These are phyloP conservation scores for Nicotiana otophora DNA, from an alignment of 257 asterid species.

Conservation along the genomic window DNA sequence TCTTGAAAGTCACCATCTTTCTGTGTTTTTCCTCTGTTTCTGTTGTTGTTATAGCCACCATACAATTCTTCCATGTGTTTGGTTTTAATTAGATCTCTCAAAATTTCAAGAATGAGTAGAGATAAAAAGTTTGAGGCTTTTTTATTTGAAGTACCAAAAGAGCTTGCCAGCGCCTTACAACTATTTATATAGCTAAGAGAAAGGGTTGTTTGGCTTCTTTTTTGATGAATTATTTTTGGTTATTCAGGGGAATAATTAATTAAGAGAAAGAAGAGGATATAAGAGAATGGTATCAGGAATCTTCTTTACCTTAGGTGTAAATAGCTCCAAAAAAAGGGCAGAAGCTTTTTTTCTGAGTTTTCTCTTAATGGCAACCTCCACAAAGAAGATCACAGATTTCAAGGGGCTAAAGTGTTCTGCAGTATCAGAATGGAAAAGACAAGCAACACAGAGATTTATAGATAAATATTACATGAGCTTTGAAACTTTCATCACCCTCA, in stretches of 20 bases:
- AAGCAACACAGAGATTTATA: conserved; percentile 11
- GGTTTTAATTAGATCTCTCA: not conserved
- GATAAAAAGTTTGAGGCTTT: not conserved
- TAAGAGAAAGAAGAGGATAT: not conserved
- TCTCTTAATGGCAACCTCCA: conserved; percentile 18
- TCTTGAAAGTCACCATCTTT: conserved; percentile 38
- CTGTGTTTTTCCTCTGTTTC: conserved; percentile 8
- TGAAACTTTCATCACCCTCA: conserved; percentile 16
- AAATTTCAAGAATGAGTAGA: not conserved
- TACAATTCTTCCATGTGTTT: conserved; percentile 18
- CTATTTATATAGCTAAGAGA: not conserved
- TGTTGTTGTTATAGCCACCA: not conserved
- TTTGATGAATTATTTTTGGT: not conserved
- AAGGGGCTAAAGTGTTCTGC: conserved; percentile 20
- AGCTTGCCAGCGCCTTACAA: not conserved
- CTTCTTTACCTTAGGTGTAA: conserved; percentile 16
- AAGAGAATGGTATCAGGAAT: conserved; percentile 32
- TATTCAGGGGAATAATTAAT: not conserved
- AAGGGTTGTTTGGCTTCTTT: not conserved
- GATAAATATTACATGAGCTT: conserved; percentile 9
- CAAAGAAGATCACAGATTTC: conserved; percentile 24
- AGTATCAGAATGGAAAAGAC: conserved; percentile 24
- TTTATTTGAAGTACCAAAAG: not conserved
- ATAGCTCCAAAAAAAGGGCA: not conserved
- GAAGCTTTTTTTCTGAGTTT: not conserved